Percentiles rank a stretch among this genome's conserved stretches.
Conservation (phyloP, 371 early-diverging fungal species). For the Apophysomyces variabilis region DNA sequence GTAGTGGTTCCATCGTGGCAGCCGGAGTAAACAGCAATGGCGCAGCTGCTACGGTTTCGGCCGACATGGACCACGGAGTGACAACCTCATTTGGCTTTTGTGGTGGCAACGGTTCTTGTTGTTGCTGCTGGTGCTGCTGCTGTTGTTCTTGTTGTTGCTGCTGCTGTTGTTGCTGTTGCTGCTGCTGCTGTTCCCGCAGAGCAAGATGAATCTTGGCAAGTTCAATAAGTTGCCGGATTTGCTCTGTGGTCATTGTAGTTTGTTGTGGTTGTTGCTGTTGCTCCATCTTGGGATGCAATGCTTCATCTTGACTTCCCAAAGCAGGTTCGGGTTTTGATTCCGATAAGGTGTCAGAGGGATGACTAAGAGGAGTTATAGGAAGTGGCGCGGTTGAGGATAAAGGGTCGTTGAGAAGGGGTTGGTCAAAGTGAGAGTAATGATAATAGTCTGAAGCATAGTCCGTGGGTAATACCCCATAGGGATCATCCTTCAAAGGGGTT, state of each 20-base stretch:
- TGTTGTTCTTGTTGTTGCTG: constrained; percentile 23
- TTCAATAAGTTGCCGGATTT: constrained; percentile 51
- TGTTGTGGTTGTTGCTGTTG: constrained; percentile 3
- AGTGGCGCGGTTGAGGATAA: constrained; percentile 8
- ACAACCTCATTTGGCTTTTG: no score
- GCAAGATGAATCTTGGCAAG: constrained; percentile 46
- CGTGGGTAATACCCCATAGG: constrained; percentile 12
- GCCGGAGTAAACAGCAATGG: background rate
- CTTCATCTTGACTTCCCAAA: constrained; percentile 13
- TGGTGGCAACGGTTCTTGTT: background rate
- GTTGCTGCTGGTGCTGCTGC: constrained; percentile 10
- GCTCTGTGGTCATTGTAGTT: constrained; percentile 42
- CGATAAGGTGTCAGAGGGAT: constrained; percentile 16
- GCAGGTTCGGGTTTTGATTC: background rate
- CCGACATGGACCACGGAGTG: no score
- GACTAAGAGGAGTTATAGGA: no score
- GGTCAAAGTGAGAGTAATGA: constrained; percentile 18
- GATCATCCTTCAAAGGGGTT: constrained; percentile 17
- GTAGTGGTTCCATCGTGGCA: constrained; percentile 13
- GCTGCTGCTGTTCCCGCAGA: constrained; percentile 12
- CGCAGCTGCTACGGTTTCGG: background rate
- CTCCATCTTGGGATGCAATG: background rate
- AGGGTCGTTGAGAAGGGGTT: constrained; percentile 5
- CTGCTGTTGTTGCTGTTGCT: no score
- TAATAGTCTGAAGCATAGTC: constrained; percentile 10